phyloP scores from a whole-genome alignment of 2,329 filamentous ascomycete genomes.

The Epichloe sp. region DNA sequence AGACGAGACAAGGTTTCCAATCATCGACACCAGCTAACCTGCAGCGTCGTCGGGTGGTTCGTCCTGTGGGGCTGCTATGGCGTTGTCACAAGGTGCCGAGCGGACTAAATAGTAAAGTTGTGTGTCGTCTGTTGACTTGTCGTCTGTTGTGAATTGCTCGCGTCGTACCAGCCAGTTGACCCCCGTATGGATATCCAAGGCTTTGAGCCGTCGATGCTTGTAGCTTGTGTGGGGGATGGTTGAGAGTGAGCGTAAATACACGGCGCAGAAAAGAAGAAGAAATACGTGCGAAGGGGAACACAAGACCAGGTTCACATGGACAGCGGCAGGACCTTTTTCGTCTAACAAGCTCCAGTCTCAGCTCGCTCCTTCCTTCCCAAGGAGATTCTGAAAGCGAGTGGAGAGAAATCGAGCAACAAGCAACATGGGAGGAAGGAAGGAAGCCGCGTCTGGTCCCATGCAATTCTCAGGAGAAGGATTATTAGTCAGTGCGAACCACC shows the following conservation, averaged over 20 bases:
- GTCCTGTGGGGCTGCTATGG: background rate
- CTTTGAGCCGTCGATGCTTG: background rate
- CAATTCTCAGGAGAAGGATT: too few species aligned
- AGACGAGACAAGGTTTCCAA: constrained; percentile 11
- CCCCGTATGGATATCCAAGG: background rate
- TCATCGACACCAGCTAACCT: constrained; percentile 3
- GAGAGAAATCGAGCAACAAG: too few species aligned
- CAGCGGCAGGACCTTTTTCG: background rate
- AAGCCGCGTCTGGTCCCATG: too few species aligned
- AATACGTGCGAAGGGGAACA: background rate
- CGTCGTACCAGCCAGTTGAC: background rate
- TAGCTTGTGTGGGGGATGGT: background rate
- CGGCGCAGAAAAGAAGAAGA: too few species aligned
- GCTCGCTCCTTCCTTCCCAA: background rate
- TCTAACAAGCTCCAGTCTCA: too few species aligned
- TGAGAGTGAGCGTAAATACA: background rate
- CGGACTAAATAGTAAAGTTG: background rate
- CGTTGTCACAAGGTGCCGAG: constrained; percentile 3
- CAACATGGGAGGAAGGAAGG: too few species aligned
- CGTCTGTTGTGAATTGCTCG: background rate
- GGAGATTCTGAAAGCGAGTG: background rate
- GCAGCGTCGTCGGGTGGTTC: constrained; percentile 3
- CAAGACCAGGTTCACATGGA: background rate
- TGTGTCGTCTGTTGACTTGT: background rate
- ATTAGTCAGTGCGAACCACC: too few species aligned